Evolutionary conservation across 352 stramenopile species (phyloP), one percentile per base, ranked within the genome.

Genomic region (Phytophthora rubi): DNA sequence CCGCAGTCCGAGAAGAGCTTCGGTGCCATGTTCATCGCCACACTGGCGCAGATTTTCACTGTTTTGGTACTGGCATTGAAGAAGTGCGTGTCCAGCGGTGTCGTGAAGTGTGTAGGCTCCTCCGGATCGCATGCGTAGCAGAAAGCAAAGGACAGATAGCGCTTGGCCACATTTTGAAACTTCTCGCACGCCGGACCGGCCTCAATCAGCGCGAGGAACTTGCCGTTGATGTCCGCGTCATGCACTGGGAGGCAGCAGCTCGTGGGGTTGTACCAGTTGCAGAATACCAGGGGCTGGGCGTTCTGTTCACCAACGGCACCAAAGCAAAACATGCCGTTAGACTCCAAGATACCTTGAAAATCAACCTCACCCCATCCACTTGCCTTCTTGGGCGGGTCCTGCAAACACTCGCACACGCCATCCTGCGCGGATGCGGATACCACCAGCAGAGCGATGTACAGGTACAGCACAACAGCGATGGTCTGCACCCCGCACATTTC

Each of bases 231-330:
- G 60, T 93, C 83, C 8, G 75, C 73, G 52, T 95, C 87, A 51
- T 91, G 81, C 1, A 70, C 84, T 9, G 87, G 84, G 15, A 93
- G 62, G 59, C 83, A 93, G 68, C 87, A 95, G 62, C 85, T 91
- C 35, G 62, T 55, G 15, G 59, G 58, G 21, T 71, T 77, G 63
- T 92, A 92, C 83, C 80, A 92, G 70, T 88, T 93, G 77, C 87
- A 93, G 68, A 93, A 93, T 2, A 78, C 70, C 26, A 93, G 58
- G n/a, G 83, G 86, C 18, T 82, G 82, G 4, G 67, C 28, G 53
- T 88, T 93, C 82, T 93, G 35, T 33, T 35, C n/a, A 65, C 45
- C 3, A 69, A 62, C 33, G 26, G 42, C 10, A 65, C 6, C 15
- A 48, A 21, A 21, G 45, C 12, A 58, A 44, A 44, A 13, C 6